These are phyloP conservation scores for Filosporella fistucella DNA, from an alignment of 495 filamentous ascomycete genomes.

Conservation along the genomic window DNA sequence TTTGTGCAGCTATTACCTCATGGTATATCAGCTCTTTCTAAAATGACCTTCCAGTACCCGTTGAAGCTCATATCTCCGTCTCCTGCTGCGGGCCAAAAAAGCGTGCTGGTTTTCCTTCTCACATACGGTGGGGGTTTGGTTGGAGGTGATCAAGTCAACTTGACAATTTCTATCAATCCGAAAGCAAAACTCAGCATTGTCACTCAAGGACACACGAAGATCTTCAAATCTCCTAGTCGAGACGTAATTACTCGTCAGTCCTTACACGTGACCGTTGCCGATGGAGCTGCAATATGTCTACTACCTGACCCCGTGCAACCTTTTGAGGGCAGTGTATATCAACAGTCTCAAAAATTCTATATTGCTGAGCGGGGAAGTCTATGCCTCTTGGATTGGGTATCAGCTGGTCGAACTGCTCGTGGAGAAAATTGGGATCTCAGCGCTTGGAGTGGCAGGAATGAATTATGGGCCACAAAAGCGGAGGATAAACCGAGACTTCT, in stretches of 20 bases:
- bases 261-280: slow-evolving; percentile 56
- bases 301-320: slow-evolving; percentile 95
- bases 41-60: slow-evolving; percentile 85
- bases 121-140: slow-evolving; percentile 95
- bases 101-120: slow-evolving; percentile 75
- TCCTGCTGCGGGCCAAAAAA: slow-evolving; percentile 45
- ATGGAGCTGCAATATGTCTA: slow-evolving; percentile 70
- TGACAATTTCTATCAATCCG: slow-evolving; percentile 60
- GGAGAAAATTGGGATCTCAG: slow-evolving; percentile 88
- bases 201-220: slow-evolving; percentile 93
- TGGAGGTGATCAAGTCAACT: slow-evolving; percentile 73
- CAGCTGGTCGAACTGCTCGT: slow-evolving; percentile 74
- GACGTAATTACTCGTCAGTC: slow-evolving; percentile 62
- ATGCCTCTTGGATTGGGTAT: slow-evolving; percentile 90
- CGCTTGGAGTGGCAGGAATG: slow-evolving; percentile 76
- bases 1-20: slow-evolving; percentile 69
- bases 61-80: slow-evolving; percentile 82
- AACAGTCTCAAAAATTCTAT: slow-evolving; percentile 73
- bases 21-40: slow-evolving; percentile 62
- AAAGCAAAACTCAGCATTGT: slow-evolving; percentile 72
- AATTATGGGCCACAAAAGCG: slow-evolving; percentile 57
- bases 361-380: slow-evolving; percentile 57
- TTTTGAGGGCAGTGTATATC: slow-evolving; percentile 73
- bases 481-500: slow-evolving; percentile 48
- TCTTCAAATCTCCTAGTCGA: slow-evolving; percentile 70